Base-by-base conservation (phyloP, 495 filamentous ascomycete species). In the Neurospora terricola region DNA sequence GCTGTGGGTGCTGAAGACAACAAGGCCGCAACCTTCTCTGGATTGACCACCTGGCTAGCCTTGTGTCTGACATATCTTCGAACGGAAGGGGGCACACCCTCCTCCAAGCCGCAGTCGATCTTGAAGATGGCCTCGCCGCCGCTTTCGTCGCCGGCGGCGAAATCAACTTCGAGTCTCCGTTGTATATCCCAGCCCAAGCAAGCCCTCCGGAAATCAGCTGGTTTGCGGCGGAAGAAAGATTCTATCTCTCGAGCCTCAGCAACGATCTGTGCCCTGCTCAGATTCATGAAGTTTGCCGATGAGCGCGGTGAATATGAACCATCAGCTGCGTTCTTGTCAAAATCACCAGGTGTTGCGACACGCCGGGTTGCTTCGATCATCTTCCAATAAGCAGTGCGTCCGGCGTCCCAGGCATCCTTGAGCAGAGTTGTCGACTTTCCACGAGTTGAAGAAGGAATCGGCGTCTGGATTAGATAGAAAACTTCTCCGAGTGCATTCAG, bases 171-270 rank as follows among this genome's bases (percentile, higher is more conserved):
- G 23, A 98, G 81, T 69, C 86, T 91, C 70, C 94, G 89, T 71
- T 90, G 88, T 94, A 98, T 98, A 76, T 97, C 91, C 96, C 96
- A 98, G 4, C 91, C 91, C 71, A 91, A 84, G 81, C 92, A 98
- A 9, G 89, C 83, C 76, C 91, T 92, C 34, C 87, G 90, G 81
- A 94, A 98, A 75, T 94, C 88, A 43, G 88, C 87, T 18, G 94
- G 95, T 76, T 87, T 93, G 78, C 91, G 90, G 7, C 83, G 83
- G 27, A 94, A 81, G 76, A 91, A 98, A 48, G 85, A 87, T 77
- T 97, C 91, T 70, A 96, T 93, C 83, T 95, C 92, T 72, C 86
- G 84, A 0, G 93, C 94, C 78, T 97, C 93, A 0, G 91, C 89
- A 18, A 82, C 80, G 48, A 92, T 83, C 77, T 97, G 93, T 69